Evolutionary conservation across 768 basidiomycete species (phyloP), one percentile per base, ranked within the genome.

Genomic region (Cyclocybe cylindracea): DNA sequence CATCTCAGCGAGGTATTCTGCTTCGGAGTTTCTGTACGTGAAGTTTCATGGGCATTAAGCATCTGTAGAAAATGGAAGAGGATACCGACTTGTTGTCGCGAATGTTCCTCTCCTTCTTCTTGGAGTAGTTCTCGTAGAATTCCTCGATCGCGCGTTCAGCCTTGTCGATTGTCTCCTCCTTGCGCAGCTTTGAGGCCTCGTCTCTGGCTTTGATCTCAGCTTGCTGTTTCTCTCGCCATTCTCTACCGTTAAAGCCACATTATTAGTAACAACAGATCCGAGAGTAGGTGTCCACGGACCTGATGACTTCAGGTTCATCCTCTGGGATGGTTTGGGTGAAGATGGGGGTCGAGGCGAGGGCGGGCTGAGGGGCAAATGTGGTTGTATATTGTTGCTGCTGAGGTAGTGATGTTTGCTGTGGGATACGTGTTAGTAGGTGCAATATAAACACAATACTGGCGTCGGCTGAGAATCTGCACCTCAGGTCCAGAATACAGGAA

Each of bases 71-170:
- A 48, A 35, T 36, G 24, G 52, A 49, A 33, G 19, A 34, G 48
- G 32, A 13, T 29, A 48, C 56, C 46, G 54, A 97, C 96, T 99
- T 98, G 82, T 98, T 99, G 69, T 95, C 88, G 41, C 89, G 78
- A 61, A 99, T 97, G 58, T 85, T 85, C 66, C 83, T 82, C 73
- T 94, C 91, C 72, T 95, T 96, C 77, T 91, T 90, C 53, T 78
- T 77, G 34, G 91, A 82, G 66, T 98, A 94, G 45, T 87, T 82
- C 64, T 91, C 89, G 63, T 95, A 95, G 67, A 94, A 95, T 57
- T 89, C 85, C 70, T 95, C 93, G 56, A 96, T 94, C 38, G 87
- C 77, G 56, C 83, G 80, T 64, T 94, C 91, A 14, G 95, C 95
- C 65, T 84, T 89, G 41, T 79, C 76, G 59, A 94, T 85, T 32